Evolutionary conservation across 108 stramenopile genomes (phyloP), one percentile per base, ranked within the genome.

Genomic region (Cyclotella sp.): DNA sequence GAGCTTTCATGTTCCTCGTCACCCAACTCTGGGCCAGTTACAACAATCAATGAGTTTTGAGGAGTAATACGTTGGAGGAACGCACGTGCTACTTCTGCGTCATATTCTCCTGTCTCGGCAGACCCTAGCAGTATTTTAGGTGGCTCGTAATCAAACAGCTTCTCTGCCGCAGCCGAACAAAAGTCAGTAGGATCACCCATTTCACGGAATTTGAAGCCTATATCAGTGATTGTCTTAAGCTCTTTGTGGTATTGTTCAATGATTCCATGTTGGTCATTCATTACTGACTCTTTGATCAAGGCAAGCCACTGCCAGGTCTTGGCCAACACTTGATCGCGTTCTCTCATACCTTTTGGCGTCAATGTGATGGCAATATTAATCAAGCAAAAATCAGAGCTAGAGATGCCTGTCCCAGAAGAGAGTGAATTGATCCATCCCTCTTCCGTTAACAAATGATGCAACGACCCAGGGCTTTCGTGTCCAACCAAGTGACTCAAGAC

Each of bases 401-500:
- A 67, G 28, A 49, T 58, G 18, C 75, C 57, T 0, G 88, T 64
- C 3, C 99, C 99, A 27, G 95, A 93, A 27, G 85, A 77, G 40
- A 99, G 80, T 3, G 78, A 85, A 29, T 80, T 89, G 29, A 97
- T 73, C 70, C 86, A 91, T 0, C 97, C 94, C 29, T 77, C 76
- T 45, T 86, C 86, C 47, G 89, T 89, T 52, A 99, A 84, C 53
- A 92, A 52, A 34, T 85, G 71, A 73, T 98, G 92, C 62, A 98
- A 73, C 49, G 86, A 89, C 41, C 97, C 98, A 10, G 92, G 90
- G 64, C 97, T 90, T 90, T 99, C 99, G 77, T 99, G 98, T 26
- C 99, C 99, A 13, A 99, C 79, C 51, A 99, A 83, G 66, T 99
- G 97, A 22, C 94, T 87, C 13, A 97, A 26, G 18, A 97, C 93